Evolutionary conservation across 2,329 filamentous ascomycete genomes (phyloP).

Genomic region (Westerdykella aurantiaca): DNA sequence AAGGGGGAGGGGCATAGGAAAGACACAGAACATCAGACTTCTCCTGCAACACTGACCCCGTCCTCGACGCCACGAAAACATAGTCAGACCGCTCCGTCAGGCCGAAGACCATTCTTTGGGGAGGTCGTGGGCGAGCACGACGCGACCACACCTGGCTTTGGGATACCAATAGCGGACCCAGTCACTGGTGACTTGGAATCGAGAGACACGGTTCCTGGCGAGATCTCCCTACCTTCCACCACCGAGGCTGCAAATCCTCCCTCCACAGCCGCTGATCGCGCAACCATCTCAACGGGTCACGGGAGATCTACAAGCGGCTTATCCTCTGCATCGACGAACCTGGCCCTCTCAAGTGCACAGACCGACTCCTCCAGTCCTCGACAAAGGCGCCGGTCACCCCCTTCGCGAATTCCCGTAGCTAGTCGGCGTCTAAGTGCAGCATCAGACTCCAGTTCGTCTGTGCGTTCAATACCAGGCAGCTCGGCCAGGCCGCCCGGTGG

Average conservation of each 20-base stretch:
- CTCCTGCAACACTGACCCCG: conserved; percentile 21
- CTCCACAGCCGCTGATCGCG: conserved; percentile 3
- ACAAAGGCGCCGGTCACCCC: conserved; percentile 20
- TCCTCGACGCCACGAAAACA: conserved; percentile 20
- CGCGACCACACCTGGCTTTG: conserved; percentile 26
- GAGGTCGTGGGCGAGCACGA: conserved; percentile 32
- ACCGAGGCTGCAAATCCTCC: conserved; percentile 2
- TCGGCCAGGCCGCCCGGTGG: conserved; percentile 6
- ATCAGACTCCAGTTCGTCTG: conserved; percentile 34
- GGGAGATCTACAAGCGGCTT: conserved; percentile 17
- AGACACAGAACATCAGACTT: conserved; percentile 21
- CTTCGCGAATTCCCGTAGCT: conserved; percentile 31
- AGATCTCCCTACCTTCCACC: conserved; percentile 11
- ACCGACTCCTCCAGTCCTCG: conserved; percentile 1
- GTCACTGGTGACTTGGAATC: conserved; percentile 8
- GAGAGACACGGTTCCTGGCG: conserved; percentile 4
- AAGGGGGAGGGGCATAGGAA: conserved; percentile 21
- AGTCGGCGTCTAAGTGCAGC: conserved; percentile 27
- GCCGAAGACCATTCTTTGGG: conserved; percentile 32
- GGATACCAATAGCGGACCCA: conserved; percentile 24
- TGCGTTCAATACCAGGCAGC: conserved; percentile 27
- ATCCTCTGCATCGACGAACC: not conserved
- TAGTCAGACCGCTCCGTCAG: conserved; percentile 10
- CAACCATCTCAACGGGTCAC: conserved; percentile 2
- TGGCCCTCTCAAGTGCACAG: not conserved